Conservation (phyloP, 768 basidiomycete genomes). For the Naganishia onofrii region DNA sequence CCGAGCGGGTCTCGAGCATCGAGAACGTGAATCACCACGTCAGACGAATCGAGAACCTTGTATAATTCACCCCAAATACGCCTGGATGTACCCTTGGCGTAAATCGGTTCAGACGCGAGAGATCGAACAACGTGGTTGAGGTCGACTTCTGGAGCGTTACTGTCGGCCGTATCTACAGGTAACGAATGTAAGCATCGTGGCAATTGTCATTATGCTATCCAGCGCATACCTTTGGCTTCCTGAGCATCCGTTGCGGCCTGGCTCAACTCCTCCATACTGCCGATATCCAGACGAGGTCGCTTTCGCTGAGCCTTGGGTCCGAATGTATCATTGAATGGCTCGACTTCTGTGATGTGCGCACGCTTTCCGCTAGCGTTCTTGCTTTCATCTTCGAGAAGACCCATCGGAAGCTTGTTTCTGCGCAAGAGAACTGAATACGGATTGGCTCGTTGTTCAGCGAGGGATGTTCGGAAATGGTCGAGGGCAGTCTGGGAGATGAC, state of each 20-base stretch:
- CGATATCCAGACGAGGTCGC: slow-evolving; percentile 78
- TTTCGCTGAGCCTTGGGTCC: slow-evolving; percentile 95
- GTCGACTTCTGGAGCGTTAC: slow-evolving; percentile 1
- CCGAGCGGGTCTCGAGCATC: slow-evolving; percentile 95
- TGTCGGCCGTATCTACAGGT: neutral
- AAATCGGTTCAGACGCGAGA: slow-evolving; percentile 76
- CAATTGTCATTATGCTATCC: too few relatives aligned
- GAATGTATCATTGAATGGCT: slow-evolving; percentile 90
- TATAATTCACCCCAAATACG: slow-evolving; percentile 97
- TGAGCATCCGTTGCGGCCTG: slow-evolving; percentile 39
- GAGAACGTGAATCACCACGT: slow-evolving; percentile 89
- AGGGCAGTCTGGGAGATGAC: slow-evolving; percentile 94
- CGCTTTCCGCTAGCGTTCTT: slow-evolving; percentile 81
- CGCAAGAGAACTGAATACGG: slow-evolving; percentile 92
- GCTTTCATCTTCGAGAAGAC: slow-evolving; percentile 81
- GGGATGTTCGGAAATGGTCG: slow-evolving; percentile 90
- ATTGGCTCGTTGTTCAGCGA: slow-evolving; percentile 78
- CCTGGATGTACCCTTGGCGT: slow-evolving; percentile 88
- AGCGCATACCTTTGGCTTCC: slow-evolving; percentile 57
- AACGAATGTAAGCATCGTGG: neutral
- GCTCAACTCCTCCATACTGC: slow-evolving; percentile 85
- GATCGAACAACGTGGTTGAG: slow-evolving; percentile 43
- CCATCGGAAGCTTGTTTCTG: slow-evolving; percentile 96
- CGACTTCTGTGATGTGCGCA: slow-evolving; percentile 90
- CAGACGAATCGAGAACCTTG: slow-evolving; percentile 98